Base-by-base conservation (phyloP, 495 filamentous ascomycete genomes). In the Usnea hakonensis region DNA sequence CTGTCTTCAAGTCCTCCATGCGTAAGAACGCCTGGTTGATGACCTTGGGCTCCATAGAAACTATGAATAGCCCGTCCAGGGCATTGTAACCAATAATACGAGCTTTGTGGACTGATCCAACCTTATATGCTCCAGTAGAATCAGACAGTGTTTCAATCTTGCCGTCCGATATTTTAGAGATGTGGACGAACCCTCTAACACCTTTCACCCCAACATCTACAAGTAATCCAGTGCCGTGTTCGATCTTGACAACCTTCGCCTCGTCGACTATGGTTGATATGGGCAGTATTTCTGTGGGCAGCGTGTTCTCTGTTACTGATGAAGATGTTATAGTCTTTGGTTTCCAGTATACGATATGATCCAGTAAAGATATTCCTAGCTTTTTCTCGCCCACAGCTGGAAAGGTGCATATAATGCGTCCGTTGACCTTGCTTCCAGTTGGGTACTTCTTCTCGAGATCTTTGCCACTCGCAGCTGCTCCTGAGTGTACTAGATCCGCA, bases 21-120 rank as follows among this genome's bases (percentile, higher is more conserved):
- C 90, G 82, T 32, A 98, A 78, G 75, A 90, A 97, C 1, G 90
- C 86, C 68, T 97, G 91, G 35, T 93, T 87, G 37, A 98, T 81
- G 28, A 96, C 75, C 40, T 77, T 85, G 63, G 87, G 80, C 74
- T 97, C 88, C 55, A 95, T 82, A 36, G 93, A 94, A 13, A 96
- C 67, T n/a, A 92, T 76, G 72, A 85, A 97, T 40, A 95, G 75
- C 62, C 91, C 90, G 69, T 98, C 94, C 56, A 96, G 77, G 28
- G 83, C 72, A 73, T 90, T 96, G 73, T 91, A 97, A 1, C 91
- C 89, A 57, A 96, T 80, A 23, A 97, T 74, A 64, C 94, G 85
- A 43, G 88, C 91, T 28, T 85, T 81, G 69, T 98, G 94, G 28
- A 77, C 78, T 10, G 90, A 86, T 30, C 83, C 92, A 23, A 88